phyloP scores from a whole-genome alignment of 768 basidiomycete genomes.

The Kwoniella sp. region DNA sequence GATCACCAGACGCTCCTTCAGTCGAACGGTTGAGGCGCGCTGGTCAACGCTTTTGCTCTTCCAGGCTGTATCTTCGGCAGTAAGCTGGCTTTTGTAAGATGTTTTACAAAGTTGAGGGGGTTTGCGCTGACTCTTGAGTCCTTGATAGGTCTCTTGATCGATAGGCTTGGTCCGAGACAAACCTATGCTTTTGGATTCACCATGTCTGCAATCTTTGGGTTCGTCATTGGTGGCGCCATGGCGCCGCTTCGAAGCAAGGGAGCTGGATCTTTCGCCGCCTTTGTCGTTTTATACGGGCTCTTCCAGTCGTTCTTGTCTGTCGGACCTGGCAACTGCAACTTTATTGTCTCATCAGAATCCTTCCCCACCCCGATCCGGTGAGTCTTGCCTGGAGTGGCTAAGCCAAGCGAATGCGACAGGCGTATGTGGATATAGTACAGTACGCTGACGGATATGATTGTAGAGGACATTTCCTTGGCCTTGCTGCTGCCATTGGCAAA shows the following conservation, averaged over 20 bases:
- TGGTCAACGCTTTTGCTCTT: conserved; percentile 7
- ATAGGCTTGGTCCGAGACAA: conserved; percentile 11
- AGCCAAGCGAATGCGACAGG: too few species aligned
- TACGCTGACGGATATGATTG: too few species aligned
- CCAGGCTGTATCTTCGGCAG: conserved; percentile 12
- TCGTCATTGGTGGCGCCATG: conserved; percentile 14
- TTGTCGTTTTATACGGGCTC: conserved; percentile 4
- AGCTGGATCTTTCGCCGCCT: conserved; percentile 9
- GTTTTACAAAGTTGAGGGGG: too few species aligned
- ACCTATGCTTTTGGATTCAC: conserved; percentile 5
- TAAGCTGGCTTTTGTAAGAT: too few species aligned
- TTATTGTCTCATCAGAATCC: conserved; percentile 6
- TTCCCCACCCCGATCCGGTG: conserved; percentile 11
- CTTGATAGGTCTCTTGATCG: conserved; percentile 3
- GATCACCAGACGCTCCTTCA: conserved; percentile 2
- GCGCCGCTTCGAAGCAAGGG: conserved; percentile 10
- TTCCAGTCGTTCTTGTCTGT: conserved; percentile 14
- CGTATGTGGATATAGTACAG: too few species aligned
- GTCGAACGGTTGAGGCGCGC: not conserved
- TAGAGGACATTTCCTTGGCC: conserved; percentile 9
- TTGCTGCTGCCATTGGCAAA: conserved; percentile 9
- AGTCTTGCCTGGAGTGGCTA: too few species aligned
- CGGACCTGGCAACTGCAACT: conserved; percentile 10
- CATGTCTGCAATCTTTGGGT: conserved; percentile 6
- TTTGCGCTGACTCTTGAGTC: not conserved